Percentiles rank a stretch among this genome's conserved stretches.
These are phyloP conservation scores for Corynespora cassiicola DNA, from an alignment of 2,329 filamentous ascomycete genomes.

Conservation along the genomic window DNA sequence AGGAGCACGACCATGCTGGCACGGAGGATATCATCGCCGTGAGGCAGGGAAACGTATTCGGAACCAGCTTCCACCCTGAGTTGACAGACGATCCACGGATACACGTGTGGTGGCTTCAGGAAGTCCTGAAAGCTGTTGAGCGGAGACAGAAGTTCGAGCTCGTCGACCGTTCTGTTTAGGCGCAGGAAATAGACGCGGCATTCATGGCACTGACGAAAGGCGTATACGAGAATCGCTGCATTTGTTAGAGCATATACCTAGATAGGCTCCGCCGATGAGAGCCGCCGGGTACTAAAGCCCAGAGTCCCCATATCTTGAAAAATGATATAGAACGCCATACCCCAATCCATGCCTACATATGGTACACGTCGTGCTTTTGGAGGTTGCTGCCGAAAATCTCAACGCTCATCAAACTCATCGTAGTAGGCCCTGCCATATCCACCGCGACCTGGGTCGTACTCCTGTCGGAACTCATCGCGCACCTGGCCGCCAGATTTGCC, in stretches of 20 bases:
- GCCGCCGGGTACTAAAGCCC: no score
- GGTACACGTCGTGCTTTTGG: background rate
- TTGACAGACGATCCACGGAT: constrained; percentile 87
- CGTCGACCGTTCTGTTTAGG: constrained; percentile 25
- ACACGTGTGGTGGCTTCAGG: constrained; percentile 89
- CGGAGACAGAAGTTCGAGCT: constrained; percentile 39
- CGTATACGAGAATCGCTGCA: constrained; percentile 14
- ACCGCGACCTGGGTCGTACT: constrained; percentile 93
- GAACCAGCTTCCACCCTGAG: constrained; percentile 95
- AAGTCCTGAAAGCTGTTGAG: constrained; percentile 59
- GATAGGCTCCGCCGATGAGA: constrained; percentile 6
- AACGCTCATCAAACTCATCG: constrained; percentile 37
- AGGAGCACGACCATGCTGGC: constrained; percentile 53
- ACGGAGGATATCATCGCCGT: constrained; percentile 82
- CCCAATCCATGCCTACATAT: constrained; percentile 22
- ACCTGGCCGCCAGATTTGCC: constrained; percentile 97
- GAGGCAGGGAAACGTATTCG: constrained; percentile 87
- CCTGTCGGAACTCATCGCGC: constrained; percentile 94
- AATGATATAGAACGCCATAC: constrained; percentile 19
- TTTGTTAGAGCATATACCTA: constrained; percentile 19
- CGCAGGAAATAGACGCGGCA: constrained; percentile 1
- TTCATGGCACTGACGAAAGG: constrained; percentile 14
- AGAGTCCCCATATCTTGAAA: background rate
- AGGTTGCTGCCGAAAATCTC: background rate
- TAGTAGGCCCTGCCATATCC: constrained; percentile 76